A percentile compares a stretch with the other conserved stretches of the same genome.
These are phyloP conservation scores for Nepenthes alata DNA, from an alignment of 179 eudicot genomes.

Conservation along the genomic window DNA sequence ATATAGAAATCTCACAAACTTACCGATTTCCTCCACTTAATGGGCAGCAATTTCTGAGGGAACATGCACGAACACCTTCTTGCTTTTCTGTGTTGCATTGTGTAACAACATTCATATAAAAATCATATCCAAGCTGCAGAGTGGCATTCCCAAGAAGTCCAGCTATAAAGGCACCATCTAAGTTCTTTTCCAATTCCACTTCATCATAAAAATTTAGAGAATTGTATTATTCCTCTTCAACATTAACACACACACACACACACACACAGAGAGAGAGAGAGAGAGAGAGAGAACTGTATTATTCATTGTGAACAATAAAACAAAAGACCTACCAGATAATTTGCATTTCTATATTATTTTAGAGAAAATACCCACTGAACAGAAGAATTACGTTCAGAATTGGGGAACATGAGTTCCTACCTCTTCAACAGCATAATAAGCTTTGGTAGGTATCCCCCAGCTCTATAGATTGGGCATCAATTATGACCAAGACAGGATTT, in stretches of 20 bases:
- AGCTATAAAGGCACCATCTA: no score
- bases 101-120: constrained; percentile 14
- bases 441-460: constrained; percentile 95
- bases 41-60: constrained; percentile 95
- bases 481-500: constrained; percentile 87
- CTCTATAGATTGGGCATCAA: constrained; percentile 96
- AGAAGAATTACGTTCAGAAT: not conserved
- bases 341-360: no score
- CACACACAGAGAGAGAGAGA: no score
- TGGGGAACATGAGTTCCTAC: constrained; percentile 18
- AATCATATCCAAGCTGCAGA: not conserved
- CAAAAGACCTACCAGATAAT: no score
- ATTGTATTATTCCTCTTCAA: no score
- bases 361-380: no score
- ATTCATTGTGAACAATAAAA: no score
- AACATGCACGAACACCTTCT: constrained; percentile 86
- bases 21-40: constrained; percentile 96
- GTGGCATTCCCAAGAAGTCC: no score
- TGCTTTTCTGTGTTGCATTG: constrained; percentile 97
- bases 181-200: no score
- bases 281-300: no score
- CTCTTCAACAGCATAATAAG: constrained; percentile 97
- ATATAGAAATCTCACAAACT: not conserved
- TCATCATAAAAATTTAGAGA: no score
- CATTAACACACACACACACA: no score